phyloP scores from a whole-genome alignment of 768 basidiomycete genomes.

The Pleurotus pulmonarius region DNA sequence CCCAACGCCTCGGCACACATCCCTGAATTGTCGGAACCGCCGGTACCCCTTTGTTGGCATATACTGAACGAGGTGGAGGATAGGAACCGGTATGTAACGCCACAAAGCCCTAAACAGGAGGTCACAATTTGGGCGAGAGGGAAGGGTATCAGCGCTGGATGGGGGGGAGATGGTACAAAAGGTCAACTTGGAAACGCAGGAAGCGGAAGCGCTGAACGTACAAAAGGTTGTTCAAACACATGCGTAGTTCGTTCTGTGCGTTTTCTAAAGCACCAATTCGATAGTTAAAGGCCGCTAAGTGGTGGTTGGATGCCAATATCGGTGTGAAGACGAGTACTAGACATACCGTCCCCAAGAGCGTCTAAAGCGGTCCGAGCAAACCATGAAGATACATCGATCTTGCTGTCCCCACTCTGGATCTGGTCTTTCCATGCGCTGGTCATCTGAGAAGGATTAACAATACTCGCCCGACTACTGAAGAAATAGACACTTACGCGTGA shows the following conservation, averaged over 20 bases:
- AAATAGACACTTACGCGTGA: constrained; percentile 14
- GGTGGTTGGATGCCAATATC: neutral
- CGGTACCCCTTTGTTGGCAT: neutral
- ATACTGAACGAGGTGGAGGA: constrained; percentile 1
- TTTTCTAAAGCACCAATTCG: constrained; percentile 25
- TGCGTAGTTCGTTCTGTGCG: constrained; percentile 16
- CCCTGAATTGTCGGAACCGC: neutral
- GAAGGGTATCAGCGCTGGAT: constrained; percentile 4
- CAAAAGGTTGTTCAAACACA: constrained; percentile 19
- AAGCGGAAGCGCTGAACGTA: constrained; percentile 21
- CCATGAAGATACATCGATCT: constrained; percentile 24
- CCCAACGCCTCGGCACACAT: neutral
- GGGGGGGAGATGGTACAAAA: no score
- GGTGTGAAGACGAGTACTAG: no score
- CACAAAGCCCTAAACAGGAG: constrained; percentile 15
- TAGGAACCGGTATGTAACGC: neutral
- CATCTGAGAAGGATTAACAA: constrained; percentile 11
- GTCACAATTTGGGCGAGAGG: neutral
- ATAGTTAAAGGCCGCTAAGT: constrained; percentile 32
- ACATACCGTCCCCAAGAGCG: constrained; percentile 31
- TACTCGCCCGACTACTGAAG: neutral
- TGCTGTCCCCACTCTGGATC: constrained; percentile 12
- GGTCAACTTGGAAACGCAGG: constrained; percentile 11
- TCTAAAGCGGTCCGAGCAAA: constrained; percentile 31
- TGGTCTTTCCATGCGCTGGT: constrained; percentile 23